Base-by-base conservation (phyloP, 2,329 filamentous ascomycete species). In the Aspergillus phoenicis region DNA sequence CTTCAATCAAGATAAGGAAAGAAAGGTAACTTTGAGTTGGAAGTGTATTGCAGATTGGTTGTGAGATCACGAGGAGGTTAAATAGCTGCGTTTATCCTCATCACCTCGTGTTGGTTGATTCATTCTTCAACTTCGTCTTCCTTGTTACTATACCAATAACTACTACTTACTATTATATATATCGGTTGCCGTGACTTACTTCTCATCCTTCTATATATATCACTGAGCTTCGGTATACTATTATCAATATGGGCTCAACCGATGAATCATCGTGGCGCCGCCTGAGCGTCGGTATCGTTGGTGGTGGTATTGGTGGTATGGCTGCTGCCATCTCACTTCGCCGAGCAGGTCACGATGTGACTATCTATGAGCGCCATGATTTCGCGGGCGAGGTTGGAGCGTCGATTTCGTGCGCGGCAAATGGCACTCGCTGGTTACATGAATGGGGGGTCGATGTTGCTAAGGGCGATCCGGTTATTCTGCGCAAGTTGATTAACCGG, bases 381-480 rank as follows among this genome's bases (percentile, higher is more conserved):
- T 90, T 86, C 65, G 87, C 83, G 0, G 87, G 87, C 13, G 88
- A 91, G 70, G 87, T 89, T 0, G 88, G 88, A 11, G 87, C 87
- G 0, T 89, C 87, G 0, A 82, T 89, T 0, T 87, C 84, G 0
- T 90, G 87, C 67, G 88, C 88, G 1, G 87, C 88, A 8, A 91
- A 91, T 67, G 88, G 88, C 7, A 88, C 87, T 1, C 81, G 86
- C 51, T 91, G 87, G 87, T 77, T 91, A 7, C 83, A 89, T 62
- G 86, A 89, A 71, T 91, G 88, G 88, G 79, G 78, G 0, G 86
- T 90, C 1, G 85, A 90, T 67, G 79, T 90, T 1, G 77, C 77
- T 13, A 86, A 85, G 68, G 88, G 87, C 8, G 84, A 89, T 60
- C 87, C 87, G 0, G 88, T 91, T 1, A 77, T 90, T 1, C 75